Base-by-base conservation (phyloP, 2,329 filamentous ascomycete species). In the Alternaria metachromatica region DNA sequence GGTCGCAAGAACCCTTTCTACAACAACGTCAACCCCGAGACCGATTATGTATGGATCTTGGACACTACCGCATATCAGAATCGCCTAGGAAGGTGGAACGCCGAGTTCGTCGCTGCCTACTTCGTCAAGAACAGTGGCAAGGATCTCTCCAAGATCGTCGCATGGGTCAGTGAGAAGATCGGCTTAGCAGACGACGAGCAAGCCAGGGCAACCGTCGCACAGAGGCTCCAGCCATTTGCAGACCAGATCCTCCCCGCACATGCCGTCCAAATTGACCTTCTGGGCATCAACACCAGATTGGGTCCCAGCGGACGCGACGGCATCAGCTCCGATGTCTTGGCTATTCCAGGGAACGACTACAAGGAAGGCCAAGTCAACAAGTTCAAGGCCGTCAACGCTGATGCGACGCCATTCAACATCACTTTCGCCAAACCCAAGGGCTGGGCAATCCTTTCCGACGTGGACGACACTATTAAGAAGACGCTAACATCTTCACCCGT, bases 391-490 rank as follows among this genome's bases (percentile, higher is more conserved):
- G 60, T 79, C 66, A 68, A 76, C 44, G 73, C 76, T 1, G 66
- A 75, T 55, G 73, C 85, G 2, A 83, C 85, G 12, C 82, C 88
- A 44, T 89, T 92, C 85, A 87, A 87, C 64, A 97, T 93, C 0
- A 86, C 89, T 18, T 94, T 92, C 73, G 92, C 92, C 0, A 89
- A 88, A 18, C 87, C 90, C 0, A 88, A 91, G 51, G 94, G 95
- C 8, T 97, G 94, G 94, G 88, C 88, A 12, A 82, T 98, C 12
- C 89, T 97, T 67, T 95, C 92, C 43, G 95, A 98, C 73, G 88
- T 98, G 69, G 96, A 98, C 76, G 95, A 98, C 80, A 97, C 94
- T 0, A 97, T 98, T 84, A 97, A 98, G 81, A 84, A 94, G 69
- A 97, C 95, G 0, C 85, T 92, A 78, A 97, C 95, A 0, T 88